phyloP scores from a whole-genome alignment of 768 basidiomycete species.

The Rubroboletus pulcherrimus region DNA sequence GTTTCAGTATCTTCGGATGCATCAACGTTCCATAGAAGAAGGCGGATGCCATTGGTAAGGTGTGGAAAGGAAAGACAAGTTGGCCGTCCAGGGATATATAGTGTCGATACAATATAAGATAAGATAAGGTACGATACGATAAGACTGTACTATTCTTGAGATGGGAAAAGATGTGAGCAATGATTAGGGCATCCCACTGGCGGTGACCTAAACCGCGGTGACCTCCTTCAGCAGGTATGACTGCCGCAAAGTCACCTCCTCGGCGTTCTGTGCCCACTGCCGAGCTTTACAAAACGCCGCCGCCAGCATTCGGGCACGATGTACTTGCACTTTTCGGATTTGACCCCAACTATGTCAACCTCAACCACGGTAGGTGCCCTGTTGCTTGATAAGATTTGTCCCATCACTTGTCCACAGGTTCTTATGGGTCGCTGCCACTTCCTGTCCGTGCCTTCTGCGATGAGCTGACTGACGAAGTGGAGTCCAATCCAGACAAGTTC shows the following conservation, averaged over 20 bases:
- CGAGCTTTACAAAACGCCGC: conserved; percentile 22
- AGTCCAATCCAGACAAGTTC: conserved; percentile 57
- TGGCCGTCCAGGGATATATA: background rate
- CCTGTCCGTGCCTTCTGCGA: conserved; percentile 47
- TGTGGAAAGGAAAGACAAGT: background rate
- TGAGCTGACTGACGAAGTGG: conserved; percentile 39
- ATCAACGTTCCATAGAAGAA: conserved; percentile 93
- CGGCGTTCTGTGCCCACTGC: background rate
- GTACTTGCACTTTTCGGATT: conserved; percentile 53
- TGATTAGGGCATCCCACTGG: no score
- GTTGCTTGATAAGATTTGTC: background rate
- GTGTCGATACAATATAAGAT: background rate
- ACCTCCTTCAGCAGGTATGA: conserved; percentile 3
- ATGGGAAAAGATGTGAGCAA: background rate
- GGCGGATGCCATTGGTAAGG: conserved; percentile 38
- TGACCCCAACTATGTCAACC: conserved; percentile 55
- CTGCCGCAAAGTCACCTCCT: background rate
- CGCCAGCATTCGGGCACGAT: conserved; percentile 53
- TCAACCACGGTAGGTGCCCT: conserved; percentile 55
- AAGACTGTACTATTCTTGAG: background rate
- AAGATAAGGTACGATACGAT: conserved; percentile 5
- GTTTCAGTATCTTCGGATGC: conserved; percentile 76
- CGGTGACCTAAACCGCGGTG: no score
- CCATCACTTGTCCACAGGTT: conserved; percentile 37
- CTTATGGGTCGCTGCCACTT: conserved; percentile 54